Base-by-base conservation (phyloP, 2,329 filamentous ascomycete genomes). In the Aspergillus caelatus region DNA sequence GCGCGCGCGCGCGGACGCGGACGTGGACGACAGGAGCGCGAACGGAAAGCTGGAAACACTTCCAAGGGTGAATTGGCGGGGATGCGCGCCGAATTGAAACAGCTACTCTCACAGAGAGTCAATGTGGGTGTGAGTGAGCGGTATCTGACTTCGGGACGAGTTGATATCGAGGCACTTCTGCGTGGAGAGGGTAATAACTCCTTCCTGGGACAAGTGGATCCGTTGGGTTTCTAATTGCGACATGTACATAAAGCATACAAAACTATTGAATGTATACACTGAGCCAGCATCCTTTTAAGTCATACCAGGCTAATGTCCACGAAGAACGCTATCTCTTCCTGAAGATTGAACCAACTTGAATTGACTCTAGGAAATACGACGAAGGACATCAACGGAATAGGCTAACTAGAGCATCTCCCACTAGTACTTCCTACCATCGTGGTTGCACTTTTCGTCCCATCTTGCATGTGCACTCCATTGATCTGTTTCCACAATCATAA, bases 121-220 rank as follows among this genome's bases (percentile, higher is more conserved):
- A 97, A 97, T 74, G 84, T 93, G 19, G 94, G 94, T 2, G 92
- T 97, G 30, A 96, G 92, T 74, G 92, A 94, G 80, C 86, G 85
- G 72, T 98, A 97, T 77, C 82, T 97, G 64, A 92, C 93, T 0
- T 86, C 88, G 9, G 92, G 93, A 0, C 83, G 86, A 19, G 87
- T 97, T 12, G 91, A 97, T 80, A 84, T 97, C 12, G 89, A 88
- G 66, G 84, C 89, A 55, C 84, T 92, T 71, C 77, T 97, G 64
- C 87, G 87, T 16, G 85, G 83, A 12, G 85, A 83, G 48, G 84
- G 85, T 34, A 87, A 88, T 64, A 86, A 89, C 2, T 87, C 88
- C 26, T 92, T 92, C 72, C 73, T 92, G 67, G 90, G 90, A 0
- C 74, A 75, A 23, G 80, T 86, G 3, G 80, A 83, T 61, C 77